Evolutionary conservation across 2,329 filamentous ascomycete genomes (phyloP), one percentile per base, ranked within the genome.

Genomic region (Trichoderma sp.): DNA sequence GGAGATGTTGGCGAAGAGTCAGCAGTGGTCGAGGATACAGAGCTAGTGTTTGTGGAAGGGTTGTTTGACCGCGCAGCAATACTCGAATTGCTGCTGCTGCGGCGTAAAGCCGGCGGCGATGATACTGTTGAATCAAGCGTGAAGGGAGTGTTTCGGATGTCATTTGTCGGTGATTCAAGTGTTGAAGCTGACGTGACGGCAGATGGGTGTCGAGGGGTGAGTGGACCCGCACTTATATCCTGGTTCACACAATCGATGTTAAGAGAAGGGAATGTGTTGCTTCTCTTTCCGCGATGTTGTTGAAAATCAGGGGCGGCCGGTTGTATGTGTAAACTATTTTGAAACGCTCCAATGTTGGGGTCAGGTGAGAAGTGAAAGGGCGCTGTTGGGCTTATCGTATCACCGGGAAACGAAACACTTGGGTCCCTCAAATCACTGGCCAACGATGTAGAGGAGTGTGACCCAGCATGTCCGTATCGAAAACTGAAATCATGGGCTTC

Each of bases 191-290:
- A 83, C 0, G 85, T 86, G 3, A 84, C 82, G 6, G 84, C 80
- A 4, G 84, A 76, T 60, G 83, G 83, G 66, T 85, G 85, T 70
- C 86, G 86, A 6, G 86, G 86, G 4, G 86, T 88, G 75, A 84
- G 79, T 1, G 85, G 83, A 39, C 87, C 85, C 6, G 79, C 78
- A 4, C 75, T 75, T 9, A 74, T 72, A 18, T 75, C 30, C 47
- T 86, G 85, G 75, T 85, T 86, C 75, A 86, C 81, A 72, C 85
- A 88, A 71, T 88, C 91, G 58, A 92, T 84, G 70, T 89, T 90
- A 56, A 93, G 83, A 58, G 91, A 90, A 1, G 94, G 93, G 74
- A 97, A 94, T 0, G 94, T 97, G 80, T 97, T 94, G 80, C 93
- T 96, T 77, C 94, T 88, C 72, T 82, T 82, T 70, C 79, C 80